These are phyloP conservation scores for Heliamphora exappendiculata DNA, from an alignment of 148 eudicot species.

Conservation along the genomic window DNA sequence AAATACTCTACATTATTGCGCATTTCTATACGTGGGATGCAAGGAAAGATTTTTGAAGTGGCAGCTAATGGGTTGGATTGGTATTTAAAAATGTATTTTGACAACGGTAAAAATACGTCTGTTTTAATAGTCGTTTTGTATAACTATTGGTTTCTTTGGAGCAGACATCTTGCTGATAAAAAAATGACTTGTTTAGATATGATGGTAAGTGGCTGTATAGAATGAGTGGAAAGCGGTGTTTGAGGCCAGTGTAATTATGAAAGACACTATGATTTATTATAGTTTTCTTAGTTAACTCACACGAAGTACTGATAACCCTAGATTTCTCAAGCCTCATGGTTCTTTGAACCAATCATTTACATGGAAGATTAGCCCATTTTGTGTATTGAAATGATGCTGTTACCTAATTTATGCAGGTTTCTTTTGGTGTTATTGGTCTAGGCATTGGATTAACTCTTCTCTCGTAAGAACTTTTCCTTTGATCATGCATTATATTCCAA, in stretches of 20 bases:
- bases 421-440: constrained; percentile 82
- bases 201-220: background rate
- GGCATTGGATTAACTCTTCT: constrained; percentile 72
- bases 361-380: background rate
- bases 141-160: background rate
- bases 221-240: background rate
- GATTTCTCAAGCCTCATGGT: background rate
- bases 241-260: background rate
- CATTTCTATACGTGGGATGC: background rate
- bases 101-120: background rate
- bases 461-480: constrained; percentile 44
- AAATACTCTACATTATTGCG: background rate
- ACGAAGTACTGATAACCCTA: background rate
- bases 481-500: constrained; percentile 1
- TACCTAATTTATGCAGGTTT: constrained; percentile 47
- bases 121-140: background rate
- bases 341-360: background rate
- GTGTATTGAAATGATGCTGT: background rate
- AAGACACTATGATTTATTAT: background rate
- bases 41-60: background rate
- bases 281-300: background rate
- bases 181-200: background rate
- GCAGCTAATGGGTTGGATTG: background rate
- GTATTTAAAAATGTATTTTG: background rate
- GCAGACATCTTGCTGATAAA: background rate